These are phyloP conservation scores for Trichoderma lentiforme DNA, from an alignment of 2,329 filamentous ascomycete genomes.

Conservation along the genomic window DNA sequence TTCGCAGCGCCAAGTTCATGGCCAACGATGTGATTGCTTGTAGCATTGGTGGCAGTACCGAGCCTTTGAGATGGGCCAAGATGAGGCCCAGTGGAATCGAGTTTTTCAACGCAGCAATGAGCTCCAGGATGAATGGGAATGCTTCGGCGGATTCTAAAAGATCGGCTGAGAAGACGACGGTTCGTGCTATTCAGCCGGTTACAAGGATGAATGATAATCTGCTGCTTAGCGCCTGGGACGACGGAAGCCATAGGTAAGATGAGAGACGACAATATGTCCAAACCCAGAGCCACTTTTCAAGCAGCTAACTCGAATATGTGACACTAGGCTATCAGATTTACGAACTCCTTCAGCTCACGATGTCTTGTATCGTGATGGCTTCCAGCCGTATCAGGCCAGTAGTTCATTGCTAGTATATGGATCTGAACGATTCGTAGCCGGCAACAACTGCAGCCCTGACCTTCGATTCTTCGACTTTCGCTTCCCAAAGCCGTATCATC, in stretches of 20 bases:
- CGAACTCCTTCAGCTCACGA: conserved; percentile 47
- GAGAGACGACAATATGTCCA: neutral
- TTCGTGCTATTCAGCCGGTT: conserved; percentile 47
- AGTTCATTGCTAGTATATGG: conserved; percentile 50
- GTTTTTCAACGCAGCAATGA: conserved; percentile 35
- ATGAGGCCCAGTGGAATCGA: conserved; percentile 45
- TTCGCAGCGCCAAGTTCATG: conserved; percentile 44
- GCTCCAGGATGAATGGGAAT: conserved; percentile 14
- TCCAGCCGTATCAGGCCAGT: conserved; percentile 44
- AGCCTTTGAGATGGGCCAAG: conserved; percentile 46
- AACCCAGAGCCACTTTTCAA: neutral
- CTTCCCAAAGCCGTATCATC: conserved; percentile 45
- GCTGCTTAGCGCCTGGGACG: conserved; percentile 51
- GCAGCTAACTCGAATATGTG: conserved; percentile 1
- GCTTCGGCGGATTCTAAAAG: neutral
- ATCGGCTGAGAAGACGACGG: conserved; percentile 36
- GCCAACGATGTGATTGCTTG: conserved; percentile 44
- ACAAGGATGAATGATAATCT: conserved; percentile 38
- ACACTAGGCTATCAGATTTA: conserved; percentile 44
- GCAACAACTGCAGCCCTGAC: conserved; percentile 41
- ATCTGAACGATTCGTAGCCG: conserved; percentile 49
- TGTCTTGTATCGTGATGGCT: conserved; percentile 51
- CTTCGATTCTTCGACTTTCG: conserved; percentile 56
- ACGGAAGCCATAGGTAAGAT: conserved; percentile 45
- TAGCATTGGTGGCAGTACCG: conserved; percentile 39